Evolutionary conservation across 2,329 filamentous ascomycete species (phyloP), one percentile per base, ranked within the genome.

Genomic region (Daldinia sp.): DNA sequence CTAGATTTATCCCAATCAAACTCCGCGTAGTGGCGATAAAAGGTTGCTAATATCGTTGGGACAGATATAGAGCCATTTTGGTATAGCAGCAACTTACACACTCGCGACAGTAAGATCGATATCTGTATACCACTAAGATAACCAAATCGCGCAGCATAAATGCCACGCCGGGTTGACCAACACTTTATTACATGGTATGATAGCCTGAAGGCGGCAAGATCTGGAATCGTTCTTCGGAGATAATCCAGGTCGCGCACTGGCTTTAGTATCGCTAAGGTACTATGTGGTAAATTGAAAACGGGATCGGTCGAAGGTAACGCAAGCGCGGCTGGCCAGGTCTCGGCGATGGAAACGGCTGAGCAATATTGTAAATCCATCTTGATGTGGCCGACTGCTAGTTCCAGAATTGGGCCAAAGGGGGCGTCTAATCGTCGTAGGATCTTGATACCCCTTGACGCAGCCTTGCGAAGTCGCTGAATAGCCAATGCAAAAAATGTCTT

Each of bases 311-410:
- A 73, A 1, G 87, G 83, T 1, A 87, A 75, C 15, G 79, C 79
- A 71, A 87, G 79, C 3, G 83, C 78, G 1, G 81, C 74, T 0
- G 85, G 85, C 81, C 83, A 88, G 26, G 81, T 83, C 75, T 89
- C 83, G 2, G 87, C 82, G 48, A 92, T 79, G 33, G 80, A 79
- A 2, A 83, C 79, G 1, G 89, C 87, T 5, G 88, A 84, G 70
- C 89, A 91, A 75, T 92, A 92, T 67, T 91, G 89, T 55, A 93
- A 78, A 74, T 92, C 88, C 73, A 90, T 82, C 68, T 83, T 88
- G 72, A 91, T 80, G 9, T 83, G 85, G 3, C 79, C 75, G n/a
- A 91, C 80, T 46, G 86, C 84, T 4, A 92, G 78, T 72, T 92
- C 88, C 4, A 92, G 81, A 87, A 90, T 91, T 0, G 85, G 88